Conservation (phyloP, 345 rosid species). For the Ceriops tagal region DNA sequence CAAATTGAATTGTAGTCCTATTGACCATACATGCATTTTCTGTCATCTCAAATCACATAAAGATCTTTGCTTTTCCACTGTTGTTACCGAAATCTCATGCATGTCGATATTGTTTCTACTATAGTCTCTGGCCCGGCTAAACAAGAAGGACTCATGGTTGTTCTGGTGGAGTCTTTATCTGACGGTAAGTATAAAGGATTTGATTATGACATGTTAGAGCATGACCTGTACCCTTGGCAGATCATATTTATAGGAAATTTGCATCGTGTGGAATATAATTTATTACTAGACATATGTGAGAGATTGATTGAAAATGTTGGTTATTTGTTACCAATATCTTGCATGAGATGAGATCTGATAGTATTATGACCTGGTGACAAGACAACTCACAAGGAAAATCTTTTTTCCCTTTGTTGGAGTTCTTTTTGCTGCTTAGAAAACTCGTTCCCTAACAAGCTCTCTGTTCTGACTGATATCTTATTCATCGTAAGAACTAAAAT, state of each 20-base stretch:
- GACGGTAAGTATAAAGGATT: conserved; percentile 39
- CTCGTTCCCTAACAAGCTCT: no score
- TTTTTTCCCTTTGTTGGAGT: no score
- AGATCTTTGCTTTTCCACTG: background rate
- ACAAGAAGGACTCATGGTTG: conserved; percentile 80
- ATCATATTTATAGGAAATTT: background rate
- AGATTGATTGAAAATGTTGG: no score
- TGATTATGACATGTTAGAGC: background rate
- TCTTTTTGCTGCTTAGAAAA: no score
- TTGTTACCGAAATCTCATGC: conserved; percentile 6
- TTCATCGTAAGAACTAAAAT: no score
- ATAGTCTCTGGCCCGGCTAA: conserved; percentile 70
- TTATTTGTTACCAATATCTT: background rate
- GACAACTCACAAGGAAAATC: no score
- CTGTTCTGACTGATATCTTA: no score
- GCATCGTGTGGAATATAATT: background rate
- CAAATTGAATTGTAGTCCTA: background rate
- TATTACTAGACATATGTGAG: no score
- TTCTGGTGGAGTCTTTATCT: conserved; percentile 87
- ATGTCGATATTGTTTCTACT: conserved; percentile 16
- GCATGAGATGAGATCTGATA: background rate
- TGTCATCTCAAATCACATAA: background rate
- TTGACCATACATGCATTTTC: background rate
- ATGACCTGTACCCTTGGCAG: background rate
- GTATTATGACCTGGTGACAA: no score